phyloP scores from a whole-genome alignment of 441 rosid genomes.

The Euphorbia corollata region DNA sequence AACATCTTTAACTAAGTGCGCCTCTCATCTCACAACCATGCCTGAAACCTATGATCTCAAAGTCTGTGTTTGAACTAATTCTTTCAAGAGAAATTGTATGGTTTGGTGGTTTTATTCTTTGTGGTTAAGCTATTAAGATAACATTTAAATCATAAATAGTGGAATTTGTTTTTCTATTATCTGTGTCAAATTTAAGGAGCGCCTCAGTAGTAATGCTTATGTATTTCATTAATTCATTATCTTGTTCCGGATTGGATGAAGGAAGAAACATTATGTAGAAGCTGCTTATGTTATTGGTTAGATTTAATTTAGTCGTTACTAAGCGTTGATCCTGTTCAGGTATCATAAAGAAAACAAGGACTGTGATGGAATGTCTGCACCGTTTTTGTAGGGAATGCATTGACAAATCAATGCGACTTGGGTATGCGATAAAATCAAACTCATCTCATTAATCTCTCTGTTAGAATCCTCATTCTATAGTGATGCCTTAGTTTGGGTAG shows the following conservation, averaged over 20 bases:
- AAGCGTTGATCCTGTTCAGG: constrained; percentile 36
- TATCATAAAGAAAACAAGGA: constrained; percentile 88
- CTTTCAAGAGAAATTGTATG: constrained; percentile 1
- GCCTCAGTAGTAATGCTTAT: not conserved
- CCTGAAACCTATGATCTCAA: not conserved
- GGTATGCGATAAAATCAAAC: constrained; percentile 43
- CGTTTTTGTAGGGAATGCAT: constrained; percentile 96
- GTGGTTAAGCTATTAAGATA: not conserved
- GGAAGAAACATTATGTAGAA: not conserved
- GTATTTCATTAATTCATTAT: not conserved
- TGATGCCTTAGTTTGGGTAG: constrained; percentile 1
- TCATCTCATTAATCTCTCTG: not conserved
- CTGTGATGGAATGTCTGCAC: constrained; percentile 96
- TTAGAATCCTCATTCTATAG: not conserved
- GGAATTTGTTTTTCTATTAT: constrained; percentile 3
- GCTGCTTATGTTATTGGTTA: constrained; percentile 3
- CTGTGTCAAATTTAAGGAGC: not conserved
- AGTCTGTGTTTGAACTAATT: not conserved
- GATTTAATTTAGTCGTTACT: not conserved
- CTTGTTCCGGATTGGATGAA: constrained; percentile 9
- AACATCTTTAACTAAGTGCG: not conserved
- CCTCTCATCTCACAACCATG: not conserved
- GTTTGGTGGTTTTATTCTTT: not conserved
- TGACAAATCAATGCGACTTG: constrained; percentile 94
- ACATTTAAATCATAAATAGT: not conserved